Evolutionary conservation across 2,329 filamentous ascomycete species (phyloP).

Genomic region (Talaromyces marneffei): DNA sequence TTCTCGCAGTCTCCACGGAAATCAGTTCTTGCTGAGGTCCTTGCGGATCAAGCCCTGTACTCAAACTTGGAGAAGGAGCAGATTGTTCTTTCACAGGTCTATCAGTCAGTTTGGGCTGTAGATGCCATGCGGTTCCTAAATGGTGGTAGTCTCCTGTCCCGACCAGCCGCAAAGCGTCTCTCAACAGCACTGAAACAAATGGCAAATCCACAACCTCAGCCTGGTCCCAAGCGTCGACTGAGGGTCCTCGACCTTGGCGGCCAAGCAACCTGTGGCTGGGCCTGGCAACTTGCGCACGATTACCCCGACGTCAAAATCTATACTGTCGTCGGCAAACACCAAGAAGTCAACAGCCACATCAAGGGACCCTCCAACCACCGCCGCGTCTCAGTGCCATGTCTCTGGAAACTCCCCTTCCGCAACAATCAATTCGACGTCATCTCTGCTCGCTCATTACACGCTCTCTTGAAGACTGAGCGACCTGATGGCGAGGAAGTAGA

Average conservation of each 20-base stretch:
- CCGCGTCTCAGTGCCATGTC: constrained; percentile 67
- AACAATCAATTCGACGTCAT: constrained; percentile 85
- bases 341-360: constrained; percentile 67
- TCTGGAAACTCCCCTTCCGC: constrained; percentile 79
- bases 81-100: constrained; percentile 68
- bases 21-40: constrained; percentile 57
- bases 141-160: constrained; percentile 55
- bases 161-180: constrained; percentile 42
- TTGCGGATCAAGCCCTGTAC: constrained; percentile 41
- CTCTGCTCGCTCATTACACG: constrained; percentile 80
- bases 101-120: constrained; percentile 56
- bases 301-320: constrained; percentile 82
- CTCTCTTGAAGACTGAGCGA: constrained; percentile 64
- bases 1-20: constrained; percentile 68
- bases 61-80: constrained; percentile 63
- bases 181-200: constrained; percentile 22
- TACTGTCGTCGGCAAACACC: constrained; percentile 74
- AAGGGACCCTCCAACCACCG: constrained; percentile 83
- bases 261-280: constrained; percentile 84
- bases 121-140: constrained; percentile 57
- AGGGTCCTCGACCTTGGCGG: constrained; percentile 83
- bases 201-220: constrained; percentile 18
- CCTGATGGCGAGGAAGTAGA: constrained; percentile 64
- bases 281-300: constrained; percentile 83
- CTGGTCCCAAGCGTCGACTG: constrained; percentile 39